A percentile compares a stretch with the other conserved stretches of the same genome.
phyloP scores from a whole-genome alignment of 1,284 basidiomycete genomes.

The Crucibulum cyathiforme region DNA sequence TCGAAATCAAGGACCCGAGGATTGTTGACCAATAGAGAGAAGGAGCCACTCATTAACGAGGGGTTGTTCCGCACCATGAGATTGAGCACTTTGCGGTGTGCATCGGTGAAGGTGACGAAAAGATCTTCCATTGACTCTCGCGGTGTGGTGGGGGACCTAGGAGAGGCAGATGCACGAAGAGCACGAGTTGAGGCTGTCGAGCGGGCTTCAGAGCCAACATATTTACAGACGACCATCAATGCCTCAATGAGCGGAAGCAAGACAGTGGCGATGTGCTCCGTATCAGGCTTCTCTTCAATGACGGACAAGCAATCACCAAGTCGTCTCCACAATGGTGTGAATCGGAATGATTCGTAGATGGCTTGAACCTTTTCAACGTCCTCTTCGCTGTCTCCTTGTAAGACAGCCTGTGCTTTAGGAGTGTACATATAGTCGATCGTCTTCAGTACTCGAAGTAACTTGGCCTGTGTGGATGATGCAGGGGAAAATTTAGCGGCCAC shows the following conservation, averaged over 20 bases:
- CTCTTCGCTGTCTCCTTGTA: conserved; percentile 47
- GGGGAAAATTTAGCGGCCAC: conserved; percentile 89
- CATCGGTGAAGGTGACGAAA: conserved; percentile 94
- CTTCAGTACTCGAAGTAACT: conserved; percentile 90
- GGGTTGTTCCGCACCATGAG: conserved; percentile 99
- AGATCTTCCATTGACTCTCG: conserved; percentile 84
- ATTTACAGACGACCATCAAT: conserved; percentile 98
- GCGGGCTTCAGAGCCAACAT: conserved; percentile 73
- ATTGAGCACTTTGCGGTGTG: conserved; percentile 94
- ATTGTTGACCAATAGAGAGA: conserved; percentile 95
- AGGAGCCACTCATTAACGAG: conserved; percentile 96
- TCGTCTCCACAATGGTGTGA: conserved; percentile 84
- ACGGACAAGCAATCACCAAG: conserved; percentile 85
- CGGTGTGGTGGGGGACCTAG: conserved; percentile 68
- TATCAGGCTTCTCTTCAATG: conserved; percentile 81
- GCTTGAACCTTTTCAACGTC: conserved; percentile 82
- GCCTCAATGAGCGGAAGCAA: conserved; percentile 92
- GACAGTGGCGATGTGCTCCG: conserved; percentile 89
- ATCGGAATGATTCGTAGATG: conserved; percentile 90
- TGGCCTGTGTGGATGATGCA: conserved; percentile 91
- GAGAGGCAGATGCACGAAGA: conserved; percentile 66
- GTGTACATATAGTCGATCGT: conserved; percentile 96
- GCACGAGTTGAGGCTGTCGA: conserved; percentile 49
- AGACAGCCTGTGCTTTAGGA: conserved; percentile 54
- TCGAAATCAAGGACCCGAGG: conserved; percentile 98